Conservation (phyloP, 2,329 filamentous ascomycete species). For the Aotearoamyces nothofagi region DNA sequence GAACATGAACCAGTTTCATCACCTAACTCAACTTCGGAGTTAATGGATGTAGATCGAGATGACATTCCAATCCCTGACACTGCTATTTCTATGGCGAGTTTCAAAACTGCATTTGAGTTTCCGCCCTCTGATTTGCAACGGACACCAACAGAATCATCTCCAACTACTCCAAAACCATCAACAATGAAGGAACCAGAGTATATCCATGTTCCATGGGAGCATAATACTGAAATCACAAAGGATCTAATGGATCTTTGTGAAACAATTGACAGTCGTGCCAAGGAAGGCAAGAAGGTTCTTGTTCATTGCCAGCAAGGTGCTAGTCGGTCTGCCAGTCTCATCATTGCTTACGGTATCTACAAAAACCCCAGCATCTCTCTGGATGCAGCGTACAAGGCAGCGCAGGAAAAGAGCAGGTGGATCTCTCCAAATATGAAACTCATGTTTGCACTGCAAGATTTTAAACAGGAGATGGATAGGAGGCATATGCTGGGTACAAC, state of each 20-base stretch:
- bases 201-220: slow-evolving; percentile 77
- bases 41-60: slow-evolving; percentile 17
- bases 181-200: slow-evolving; percentile 51
- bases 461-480: slow-evolving; percentile 47
- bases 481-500: slow-evolving; percentile 29
- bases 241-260: slow-evolving; percentile 65
- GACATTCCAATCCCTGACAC: slow-evolving; percentile 29
- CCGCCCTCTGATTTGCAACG: slow-evolving; percentile 20
- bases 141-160: slow-evolving; percentile 19
- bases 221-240: slow-evolving; percentile 72
- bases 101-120: slow-evolving; percentile 45
- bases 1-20: slow-evolving; percentile 14
- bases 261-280: slow-evolving; percentile 56
- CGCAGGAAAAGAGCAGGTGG: slow-evolving; percentile 71
- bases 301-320: slow-evolving; percentile 80
- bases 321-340: slow-evolving; percentile 70
- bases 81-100: slow-evolving; percentile 39
- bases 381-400: slow-evolving; percentile 70
- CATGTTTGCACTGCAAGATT: slow-evolving; percentile 80
- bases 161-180: slow-evolving; percentile 41
- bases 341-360: slow-evolving; percentile 75
- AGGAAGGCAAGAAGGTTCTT: slow-evolving; percentile 62
- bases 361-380: slow-evolving; percentile 62
- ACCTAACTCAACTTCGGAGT: slow-evolving; percentile 17
- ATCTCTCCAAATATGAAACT: slow-evolving; percentile 87